Evolutionary conservation across 257 asterid genomes (phyloP), one percentile per base, ranked within the genome.

Genomic region (Solanum neorickii): DNA sequence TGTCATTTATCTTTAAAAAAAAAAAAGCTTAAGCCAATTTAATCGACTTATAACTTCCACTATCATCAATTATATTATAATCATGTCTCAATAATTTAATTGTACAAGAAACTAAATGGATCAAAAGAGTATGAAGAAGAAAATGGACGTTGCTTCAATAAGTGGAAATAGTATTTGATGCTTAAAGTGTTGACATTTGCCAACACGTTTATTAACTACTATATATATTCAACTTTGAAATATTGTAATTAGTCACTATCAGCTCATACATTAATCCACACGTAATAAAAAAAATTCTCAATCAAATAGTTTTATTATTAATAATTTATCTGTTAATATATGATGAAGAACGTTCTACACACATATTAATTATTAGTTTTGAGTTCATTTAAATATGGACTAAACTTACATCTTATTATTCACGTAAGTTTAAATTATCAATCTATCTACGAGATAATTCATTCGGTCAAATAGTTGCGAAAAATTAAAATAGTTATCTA

Each of bases 401-500:
- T 18, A 52, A 52, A 6, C n/a, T 56, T 56, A 56, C n/a, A 11
- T 18, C 5, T 56, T 56, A 56, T 18, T 56, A 56, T 1, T 56
- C n/a, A 18, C 11, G 11, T 18, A 56, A 56, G 21, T 42, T 42
- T 1, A 42, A 10, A 42, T 42, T 42, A 42, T 42, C 12, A 8
- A 0, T 7, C 47, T 0, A 41, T 9, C 0, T 0, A 12, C 5
- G 5, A 0, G 12, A 42, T 42, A 42, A 11, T 10, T 11, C 1
- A 10, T 42, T 42, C 12, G 47, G 0, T 0, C 1, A 42, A 42
- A 42, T 42, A 42, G 5, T 42, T 0, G 1, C 0, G 4, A 10
- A 42, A 10, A 0, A 42, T 42, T 9, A 10, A 42, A 42, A 42
- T 42, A 42, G 12, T 42, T 11, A 42, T 42, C 0, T 42, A 11